Conservation (phyloP, 1,284 basidiomycete genomes). For the Xerocomus amazonicus region DNA sequence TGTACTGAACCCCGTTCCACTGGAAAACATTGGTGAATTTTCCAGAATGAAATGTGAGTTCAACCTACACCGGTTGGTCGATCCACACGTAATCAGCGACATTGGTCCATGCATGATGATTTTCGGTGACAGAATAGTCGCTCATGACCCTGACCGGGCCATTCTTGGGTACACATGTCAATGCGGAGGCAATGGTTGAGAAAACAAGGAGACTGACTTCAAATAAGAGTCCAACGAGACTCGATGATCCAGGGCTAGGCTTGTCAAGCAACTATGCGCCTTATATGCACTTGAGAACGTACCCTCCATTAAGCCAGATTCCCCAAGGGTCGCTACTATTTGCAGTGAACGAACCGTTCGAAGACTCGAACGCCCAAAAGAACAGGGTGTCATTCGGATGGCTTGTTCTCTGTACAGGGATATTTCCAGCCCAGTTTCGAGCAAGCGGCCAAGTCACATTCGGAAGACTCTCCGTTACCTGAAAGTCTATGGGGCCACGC, state of each 20-base stretch:
- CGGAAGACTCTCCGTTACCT: slow-evolving; percentile 53
- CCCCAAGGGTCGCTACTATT: slow-evolving; percentile 55
- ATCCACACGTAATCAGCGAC: slow-evolving; percentile 68
- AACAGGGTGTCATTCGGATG: slow-evolving; percentile 63
- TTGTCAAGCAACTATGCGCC: not conserved
- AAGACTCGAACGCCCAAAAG: slow-evolving; percentile 67
- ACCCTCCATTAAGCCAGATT: slow-evolving; percentile 75
- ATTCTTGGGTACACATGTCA: slow-evolving; percentile 43
- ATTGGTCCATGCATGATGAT: slow-evolving; percentile 54
- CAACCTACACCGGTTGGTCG: slow-evolving; percentile 65
- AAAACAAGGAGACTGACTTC: slow-evolving; percentile 42
- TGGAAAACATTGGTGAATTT: slow-evolving; percentile 21
- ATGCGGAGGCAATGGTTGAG: not conserved
- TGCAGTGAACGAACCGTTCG: slow-evolving; percentile 54
- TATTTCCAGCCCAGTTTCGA: slow-evolving; percentile 64
- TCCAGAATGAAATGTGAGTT: not conserved
- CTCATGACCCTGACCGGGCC: slow-evolving; percentile 57
- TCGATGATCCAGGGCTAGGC: slow-evolving; percentile 65
- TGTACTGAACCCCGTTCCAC: slow-evolving; percentile 64
- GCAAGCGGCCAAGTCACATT: slow-evolving; percentile 58
- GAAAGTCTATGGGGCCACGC: slow-evolving; percentile 47
- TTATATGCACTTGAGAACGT: slow-evolving; percentile 20
- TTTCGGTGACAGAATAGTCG: slow-evolving; percentile 47
- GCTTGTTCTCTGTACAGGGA: slow-evolving; percentile 56
- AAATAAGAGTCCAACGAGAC: slow-evolving; percentile 58